Evolutionary conservation across 2,329 filamentous ascomycete genomes (phyloP).

Genomic region (Neoarthrinium moseri): DNA sequence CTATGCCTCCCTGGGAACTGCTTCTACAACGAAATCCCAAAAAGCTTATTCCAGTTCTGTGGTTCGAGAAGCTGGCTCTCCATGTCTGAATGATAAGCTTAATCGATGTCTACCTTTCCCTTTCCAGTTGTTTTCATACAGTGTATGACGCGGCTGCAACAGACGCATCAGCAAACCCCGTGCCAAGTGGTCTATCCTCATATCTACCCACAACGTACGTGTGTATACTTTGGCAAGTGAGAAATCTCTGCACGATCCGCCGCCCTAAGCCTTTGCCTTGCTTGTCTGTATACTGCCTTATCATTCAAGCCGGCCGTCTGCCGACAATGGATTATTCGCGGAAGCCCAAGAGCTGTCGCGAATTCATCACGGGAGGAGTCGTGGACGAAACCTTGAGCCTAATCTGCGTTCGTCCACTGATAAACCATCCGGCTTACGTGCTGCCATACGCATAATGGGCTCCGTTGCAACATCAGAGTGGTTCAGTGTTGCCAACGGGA

Average conservation of each 20-base stretch:
- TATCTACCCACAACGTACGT: neutral
- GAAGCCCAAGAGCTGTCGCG: too few species aligned
- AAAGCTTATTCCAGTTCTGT: neutral
- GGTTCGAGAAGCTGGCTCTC: neutral
- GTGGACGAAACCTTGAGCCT: too few species aligned
- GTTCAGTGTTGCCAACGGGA: neutral
- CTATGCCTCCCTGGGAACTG: neutral
- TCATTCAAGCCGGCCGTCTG: neutral
- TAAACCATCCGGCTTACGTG: too few species aligned
- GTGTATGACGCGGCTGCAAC: conserved; percentile 3
- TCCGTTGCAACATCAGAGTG: neutral
- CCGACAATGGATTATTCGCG: too few species aligned
- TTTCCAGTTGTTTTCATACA: neutral
- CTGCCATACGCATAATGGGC: too few species aligned
- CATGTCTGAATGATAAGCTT: conserved; percentile 7
- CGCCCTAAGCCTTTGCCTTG: neutral
- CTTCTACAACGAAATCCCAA: neutral
- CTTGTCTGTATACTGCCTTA: neutral
- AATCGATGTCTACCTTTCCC: neutral
- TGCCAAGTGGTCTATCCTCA: conserved; percentile 1
- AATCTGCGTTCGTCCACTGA: too few species aligned
- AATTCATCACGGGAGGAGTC: too few species aligned
- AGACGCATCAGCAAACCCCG: neutral
- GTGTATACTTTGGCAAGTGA: neutral
- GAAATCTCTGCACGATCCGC: neutral